These are phyloP conservation scores for Cyberlindnera saturnus DNA, from an alignment of 805 yeast genomes.

Conservation along the genomic window DNA sequence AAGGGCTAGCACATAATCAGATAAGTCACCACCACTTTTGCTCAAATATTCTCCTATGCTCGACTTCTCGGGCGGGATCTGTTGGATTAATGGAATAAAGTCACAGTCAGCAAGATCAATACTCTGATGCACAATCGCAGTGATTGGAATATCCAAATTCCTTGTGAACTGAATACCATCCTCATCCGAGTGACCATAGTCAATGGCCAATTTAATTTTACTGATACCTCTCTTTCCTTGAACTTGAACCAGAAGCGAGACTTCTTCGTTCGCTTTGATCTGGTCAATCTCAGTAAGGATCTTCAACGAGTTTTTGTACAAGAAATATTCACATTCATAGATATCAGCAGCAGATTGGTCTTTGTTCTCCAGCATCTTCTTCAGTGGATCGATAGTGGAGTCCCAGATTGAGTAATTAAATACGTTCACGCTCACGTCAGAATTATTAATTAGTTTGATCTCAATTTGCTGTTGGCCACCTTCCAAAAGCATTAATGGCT, in stretches of 20 bases:
- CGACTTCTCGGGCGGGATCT: conserved; percentile 18
- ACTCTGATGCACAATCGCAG: conserved; percentile 65
- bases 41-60: conserved; percentile 26
- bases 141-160: conserved; percentile 59
- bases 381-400: conserved; percentile 62
- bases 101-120: conserved; percentile 74
- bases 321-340: conserved; percentile 68
- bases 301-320: conserved; percentile 52
- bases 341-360: conserved; percentile 53
- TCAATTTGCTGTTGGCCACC: conserved; percentile 58
- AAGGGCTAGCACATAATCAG: conserved; percentile 57
- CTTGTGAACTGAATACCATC: conserved; percentile 38
- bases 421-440: conserved; percentile 48
- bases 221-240: conserved; percentile 71
- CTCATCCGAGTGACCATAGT: conserved; percentile 45
- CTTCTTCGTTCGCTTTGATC: conserved; percentile 31
- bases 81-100: conserved; percentile 48
- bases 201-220: conserved; percentile 56
- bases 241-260: conserved; percentile 49
- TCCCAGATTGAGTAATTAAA: conserved; percentile 63
- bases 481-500: conserved; percentile 65
- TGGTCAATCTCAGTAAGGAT: conserved; percentile 27
- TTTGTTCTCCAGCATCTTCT: conserved; percentile 43
- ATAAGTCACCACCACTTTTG: conserved; percentile 3
- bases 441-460: conserved; percentile 50